These are phyloP conservation scores for Nicotiana sylvestris DNA, from an alignment of 257 asterid species.

Conservation along the genomic window DNA sequence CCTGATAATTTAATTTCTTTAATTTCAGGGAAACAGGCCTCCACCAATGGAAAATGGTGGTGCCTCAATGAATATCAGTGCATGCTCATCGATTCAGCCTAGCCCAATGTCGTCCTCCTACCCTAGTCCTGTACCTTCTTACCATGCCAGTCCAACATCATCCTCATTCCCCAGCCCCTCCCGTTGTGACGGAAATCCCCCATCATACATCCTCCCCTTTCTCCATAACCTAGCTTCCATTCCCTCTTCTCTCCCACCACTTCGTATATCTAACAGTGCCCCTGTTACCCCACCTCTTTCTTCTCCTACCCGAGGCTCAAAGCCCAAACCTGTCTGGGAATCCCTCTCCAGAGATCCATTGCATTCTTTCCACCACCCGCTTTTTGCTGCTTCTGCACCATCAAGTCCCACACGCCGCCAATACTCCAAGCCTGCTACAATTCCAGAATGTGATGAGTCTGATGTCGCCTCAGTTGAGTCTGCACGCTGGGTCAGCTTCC, in stretches of 20 bases:
- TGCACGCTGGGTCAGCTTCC: constrained; percentile 39
- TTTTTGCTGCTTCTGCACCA: constrained; percentile 18
- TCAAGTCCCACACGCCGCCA: constrained; percentile 62
- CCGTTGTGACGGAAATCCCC: neutral
- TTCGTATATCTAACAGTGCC: constrained; percentile 21
- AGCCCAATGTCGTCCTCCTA: constrained; percentile 18
- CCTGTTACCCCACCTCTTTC: constrained; percentile 16
- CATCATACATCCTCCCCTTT: constrained; percentile 11
- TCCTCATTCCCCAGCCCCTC: constrained; percentile 20
- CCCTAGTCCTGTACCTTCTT: constrained; percentile 18
- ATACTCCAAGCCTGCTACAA: constrained; percentile 51
- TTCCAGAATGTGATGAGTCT: constrained; percentile 71
- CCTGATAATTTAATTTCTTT: neutral
- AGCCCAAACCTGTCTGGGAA: constrained; percentile 1
- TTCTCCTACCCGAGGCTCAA: constrained; percentile 14
- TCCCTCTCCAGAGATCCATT: constrained; percentile 1
- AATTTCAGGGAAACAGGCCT: constrained; percentile 17
- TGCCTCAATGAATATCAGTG: constrained; percentile 3
- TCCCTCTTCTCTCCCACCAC: constrained; percentile 18
- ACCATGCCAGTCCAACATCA: constrained; percentile 20
- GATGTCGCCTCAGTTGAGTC: constrained; percentile 35
- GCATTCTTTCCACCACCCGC: constrained; percentile 6
- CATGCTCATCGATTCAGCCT: constrained; percentile 15
- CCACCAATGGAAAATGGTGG: constrained; percentile 6
- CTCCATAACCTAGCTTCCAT: constrained; percentile 15